These are phyloP conservation scores for Elongisporangium senticosum DNA, from an alignment of 352 stramenopile species.

Conservation along the genomic window DNA sequence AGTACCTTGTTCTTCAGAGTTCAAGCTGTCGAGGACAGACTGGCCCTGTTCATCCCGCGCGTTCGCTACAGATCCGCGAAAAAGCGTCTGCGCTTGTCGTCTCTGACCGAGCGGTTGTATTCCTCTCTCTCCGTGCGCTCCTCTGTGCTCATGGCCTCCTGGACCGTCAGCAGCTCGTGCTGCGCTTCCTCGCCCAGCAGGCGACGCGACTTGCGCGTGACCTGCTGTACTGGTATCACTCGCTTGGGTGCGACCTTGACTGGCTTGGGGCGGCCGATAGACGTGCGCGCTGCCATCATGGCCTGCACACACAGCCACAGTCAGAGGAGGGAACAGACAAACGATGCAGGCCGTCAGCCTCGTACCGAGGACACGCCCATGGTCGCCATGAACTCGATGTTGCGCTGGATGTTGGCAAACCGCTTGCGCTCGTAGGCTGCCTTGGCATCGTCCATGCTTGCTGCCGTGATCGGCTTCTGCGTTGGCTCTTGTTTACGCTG, in stretches of 20 bases:
- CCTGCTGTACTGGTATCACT: no score
- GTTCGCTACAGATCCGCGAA: neutral
- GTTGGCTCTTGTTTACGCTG: no score
- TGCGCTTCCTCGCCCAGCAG: slow-evolving; percentile 38
- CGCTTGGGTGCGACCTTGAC: neutral
- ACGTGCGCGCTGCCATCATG: slow-evolving; percentile 59
- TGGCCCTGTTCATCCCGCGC: neutral
- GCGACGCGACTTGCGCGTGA: slow-evolving; percentile 47
- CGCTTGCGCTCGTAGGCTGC: slow-evolving; percentile 80
- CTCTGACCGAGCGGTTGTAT: no score
- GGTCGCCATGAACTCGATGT: slow-evolving; percentile 77
- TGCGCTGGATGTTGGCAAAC: slow-evolving; percentile 79
- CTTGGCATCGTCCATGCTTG: slow-evolving; percentile 5
- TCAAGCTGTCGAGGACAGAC: no score
- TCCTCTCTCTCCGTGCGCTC: no score
- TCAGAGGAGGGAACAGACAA: no score
- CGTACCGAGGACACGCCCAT: slow-evolving; percentile 71
- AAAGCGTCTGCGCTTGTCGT: neutral
- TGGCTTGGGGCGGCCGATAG: slow-evolving; percentile 10
- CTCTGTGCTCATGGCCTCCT: no score
- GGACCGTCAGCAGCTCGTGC: no score
- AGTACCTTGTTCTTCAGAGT: no score
- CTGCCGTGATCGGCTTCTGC: no score
- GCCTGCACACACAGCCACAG: slow-evolving; percentile 11
- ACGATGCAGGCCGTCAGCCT: neutral